phyloP scores from a whole-genome alignment of 129 eudicot species.

The Flaveria robusta region DNA sequence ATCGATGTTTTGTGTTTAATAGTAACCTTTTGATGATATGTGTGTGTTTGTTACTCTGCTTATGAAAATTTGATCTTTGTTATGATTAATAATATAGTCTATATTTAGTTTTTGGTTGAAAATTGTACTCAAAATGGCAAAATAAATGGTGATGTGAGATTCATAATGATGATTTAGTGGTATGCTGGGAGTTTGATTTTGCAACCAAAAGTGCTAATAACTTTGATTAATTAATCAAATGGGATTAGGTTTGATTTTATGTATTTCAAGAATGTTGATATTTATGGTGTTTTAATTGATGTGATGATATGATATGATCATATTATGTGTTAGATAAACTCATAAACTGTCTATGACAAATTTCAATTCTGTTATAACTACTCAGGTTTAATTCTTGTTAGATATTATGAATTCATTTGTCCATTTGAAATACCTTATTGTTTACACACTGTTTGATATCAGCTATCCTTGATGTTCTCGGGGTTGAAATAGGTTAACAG shows the following conservation, averaged over 20 bases:
- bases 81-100: not conserved
- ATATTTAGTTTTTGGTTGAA: not conserved
- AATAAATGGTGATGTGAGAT: not conserved
- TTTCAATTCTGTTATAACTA: not conserved
- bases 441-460: too few species aligned
- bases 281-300: not conserved
- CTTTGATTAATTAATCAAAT: not conserved
- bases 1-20: not conserved
- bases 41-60: not conserved
- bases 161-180: not conserved
- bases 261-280: not conserved
- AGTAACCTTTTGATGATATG: not conserved
- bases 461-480: too few species aligned
- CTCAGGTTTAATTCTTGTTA: not conserved
- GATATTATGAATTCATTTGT: too few species aligned
- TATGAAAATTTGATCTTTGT: not conserved
- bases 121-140: slow-evolving; percentile 2
- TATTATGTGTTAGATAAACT: slow-evolving; percentile 12
- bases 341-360: not conserved
- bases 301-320: not conserved
- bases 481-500: not conserved
- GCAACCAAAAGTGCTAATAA: slow-evolving; percentile 3
- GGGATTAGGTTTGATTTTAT: slow-evolving; percentile 6
- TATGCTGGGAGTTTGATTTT: not conserved
- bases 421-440: too few species aligned